Percentiles rank a stretch among this genome's conserved stretches.
These are phyloP conservation scores for Echeveria elegans DNA, from an alignment of 164 flowering plant genomes.

Conservation along the genomic window DNA sequence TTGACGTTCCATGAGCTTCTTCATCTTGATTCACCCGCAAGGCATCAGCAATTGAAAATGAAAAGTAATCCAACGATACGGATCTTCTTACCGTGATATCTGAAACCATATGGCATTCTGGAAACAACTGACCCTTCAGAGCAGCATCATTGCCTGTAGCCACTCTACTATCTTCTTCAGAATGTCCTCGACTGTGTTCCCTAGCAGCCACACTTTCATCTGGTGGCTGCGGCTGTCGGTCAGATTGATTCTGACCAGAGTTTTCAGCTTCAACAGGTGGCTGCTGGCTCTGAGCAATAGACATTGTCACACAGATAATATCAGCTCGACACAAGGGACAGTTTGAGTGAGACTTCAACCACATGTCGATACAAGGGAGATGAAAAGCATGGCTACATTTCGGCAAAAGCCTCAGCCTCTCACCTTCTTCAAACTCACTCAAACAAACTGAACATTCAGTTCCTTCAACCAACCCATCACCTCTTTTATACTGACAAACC, in stretches of 20 bases:
- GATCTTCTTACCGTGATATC: no score
- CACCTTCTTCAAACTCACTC: conserved; percentile 62
- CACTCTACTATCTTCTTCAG: neutral
- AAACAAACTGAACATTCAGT: conserved; percentile 85
- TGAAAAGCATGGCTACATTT: conserved; percentile 92
- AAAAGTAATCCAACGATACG: conserved; percentile 44
- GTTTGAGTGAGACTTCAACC: conserved; percentile 69
- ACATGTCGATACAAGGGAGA: conserved; percentile 68
- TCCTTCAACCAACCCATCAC: conserved; percentile 57
- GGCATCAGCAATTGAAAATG: conserved; percentile 40
- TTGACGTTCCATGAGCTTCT: conserved; percentile 13
- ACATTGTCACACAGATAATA: conserved; percentile 16
- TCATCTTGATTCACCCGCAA: conserved; percentile 20
- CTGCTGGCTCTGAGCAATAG: conserved; percentile 17
- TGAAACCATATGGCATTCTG: conserved; percentile 10
- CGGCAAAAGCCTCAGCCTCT: conserved; percentile 59
- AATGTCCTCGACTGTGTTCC: neutral
- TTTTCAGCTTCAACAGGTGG: conserved; percentile 16
- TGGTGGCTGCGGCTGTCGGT: conserved; percentile 7
- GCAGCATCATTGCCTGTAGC: neutral
- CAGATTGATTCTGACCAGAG: conserved; percentile 8
- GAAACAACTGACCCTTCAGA: neutral
- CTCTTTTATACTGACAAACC: conserved; percentile 51
- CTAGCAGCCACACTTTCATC: conserved; percentile 11
- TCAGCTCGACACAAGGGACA: conserved; percentile 79